Evolutionary conservation across 768 basidiomycete genomes (phyloP), one percentile per base, ranked within the genome.

Genomic region (Dioszegia hungarica): DNA sequence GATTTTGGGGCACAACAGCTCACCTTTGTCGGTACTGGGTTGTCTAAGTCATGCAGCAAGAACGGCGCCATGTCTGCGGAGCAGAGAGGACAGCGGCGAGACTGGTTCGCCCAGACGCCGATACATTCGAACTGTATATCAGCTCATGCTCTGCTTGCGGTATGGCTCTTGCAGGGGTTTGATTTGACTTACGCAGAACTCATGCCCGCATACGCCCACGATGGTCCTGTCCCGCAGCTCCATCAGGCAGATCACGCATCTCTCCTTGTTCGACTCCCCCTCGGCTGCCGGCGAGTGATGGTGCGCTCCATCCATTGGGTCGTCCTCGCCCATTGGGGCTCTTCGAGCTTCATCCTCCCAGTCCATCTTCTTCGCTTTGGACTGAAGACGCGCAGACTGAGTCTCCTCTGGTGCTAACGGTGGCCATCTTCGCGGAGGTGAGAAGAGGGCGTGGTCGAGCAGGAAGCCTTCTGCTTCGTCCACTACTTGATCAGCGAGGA

Each of bases 181-280:
- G n/a, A n/a, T n/a, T n/a, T n/a, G n/a, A 68, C 74, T 71, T 47
- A 75, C 74, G 68, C 92, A 97, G 69, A 93, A 93, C 68, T 89
- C 87, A 79, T 97, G 92, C 1, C 89, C 87, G 75, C 92, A 95
- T 8, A 79, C 81, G 1, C 90, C 89, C 24, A 94, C 79, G 36
- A 93, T 81, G 0, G 91, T 87, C 41, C 87, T 79, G 77, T 95
- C 90, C 14, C 81, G 78, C 49, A 92, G 79, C 11, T 78, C 59
- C 66, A 93, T 89, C 22, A 97, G 79, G 67, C 92, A 97, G 31
- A 97, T 94, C 57, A 86, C 85, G 70, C 92, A 97, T 64, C 84
- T 79, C 22, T 86, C 83, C 45, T 39, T 52, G 38, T 72, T 63
- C 41, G 81, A 82, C 5, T 80, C 79, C 0, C 77, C 72, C 2